These are phyloP conservation scores for Quercus glauca DNA, from an alignment of 306 rosid genomes.

Conservation along the genomic window DNA sequence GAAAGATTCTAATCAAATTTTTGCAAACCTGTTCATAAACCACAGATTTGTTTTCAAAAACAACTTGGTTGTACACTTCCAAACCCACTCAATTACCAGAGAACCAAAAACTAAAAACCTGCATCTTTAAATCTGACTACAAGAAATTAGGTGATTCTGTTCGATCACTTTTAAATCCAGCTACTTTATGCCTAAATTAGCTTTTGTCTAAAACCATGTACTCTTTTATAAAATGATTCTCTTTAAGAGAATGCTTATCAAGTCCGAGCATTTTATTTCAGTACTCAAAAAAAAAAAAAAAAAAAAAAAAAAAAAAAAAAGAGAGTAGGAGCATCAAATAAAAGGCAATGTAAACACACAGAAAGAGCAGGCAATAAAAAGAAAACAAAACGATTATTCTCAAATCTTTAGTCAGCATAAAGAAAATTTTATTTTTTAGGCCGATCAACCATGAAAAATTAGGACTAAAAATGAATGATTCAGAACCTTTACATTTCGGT, in stretches of 20 bases:
- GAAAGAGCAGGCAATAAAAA: background rate
- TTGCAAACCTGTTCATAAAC: no score
- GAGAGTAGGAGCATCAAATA: background rate
- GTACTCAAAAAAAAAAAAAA: no score
- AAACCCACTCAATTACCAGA: no score
- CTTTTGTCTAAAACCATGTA: background rate
- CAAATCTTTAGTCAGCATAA: background rate
- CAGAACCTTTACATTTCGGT: background rate
- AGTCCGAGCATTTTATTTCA: background rate
- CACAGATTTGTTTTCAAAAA: no score
- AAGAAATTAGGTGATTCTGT: no score
- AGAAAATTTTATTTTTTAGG: background rate
- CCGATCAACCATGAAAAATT: background rate
- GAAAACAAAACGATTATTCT: background rate
- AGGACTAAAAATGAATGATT: background rate
- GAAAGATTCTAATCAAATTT: no score
- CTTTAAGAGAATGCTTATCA: background rate
- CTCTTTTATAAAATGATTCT: background rate
- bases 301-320: no score
- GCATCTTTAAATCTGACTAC: no score
- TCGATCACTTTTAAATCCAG: no score
- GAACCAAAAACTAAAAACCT: no score
- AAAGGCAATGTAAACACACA: background rate
- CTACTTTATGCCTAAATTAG: no score
- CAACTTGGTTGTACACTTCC: no score